phyloP scores from a whole-genome alignment of 1,284 basidiomycete species.

The Wallemia hederae region DNA sequence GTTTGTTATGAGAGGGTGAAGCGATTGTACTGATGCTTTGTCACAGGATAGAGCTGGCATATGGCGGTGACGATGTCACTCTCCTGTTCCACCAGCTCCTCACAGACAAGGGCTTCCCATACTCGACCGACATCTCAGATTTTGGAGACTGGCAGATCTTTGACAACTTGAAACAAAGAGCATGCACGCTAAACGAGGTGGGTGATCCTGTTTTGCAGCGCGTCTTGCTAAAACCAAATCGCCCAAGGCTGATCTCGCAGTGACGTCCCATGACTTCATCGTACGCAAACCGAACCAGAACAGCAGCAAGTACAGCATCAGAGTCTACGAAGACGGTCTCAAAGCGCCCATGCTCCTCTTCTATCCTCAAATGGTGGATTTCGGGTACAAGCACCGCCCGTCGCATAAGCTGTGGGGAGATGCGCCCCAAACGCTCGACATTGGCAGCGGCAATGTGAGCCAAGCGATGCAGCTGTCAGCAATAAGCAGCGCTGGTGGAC shows the following conservation, averaged over 20 bases:
- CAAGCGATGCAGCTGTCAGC: neutral
- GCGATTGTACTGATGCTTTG: neutral
- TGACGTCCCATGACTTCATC: constrained; percentile 66
- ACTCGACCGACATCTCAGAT: constrained; percentile 42
- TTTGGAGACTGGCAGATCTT: constrained; percentile 64
- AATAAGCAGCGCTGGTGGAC: too few species aligned
- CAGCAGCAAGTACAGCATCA: constrained; percentile 63
- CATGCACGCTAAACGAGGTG: constrained; percentile 64
- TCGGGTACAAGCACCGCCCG: neutral
- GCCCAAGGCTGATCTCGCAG: constrained; percentile 44
- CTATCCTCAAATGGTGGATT: neutral
- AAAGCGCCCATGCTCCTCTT: constrained; percentile 57
- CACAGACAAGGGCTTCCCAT: constrained; percentile 58
- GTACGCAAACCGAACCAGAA: constrained; percentile 43
- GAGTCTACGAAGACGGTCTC: constrained; percentile 86
- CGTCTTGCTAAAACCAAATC: neutral
- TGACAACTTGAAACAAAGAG: constrained; percentile 53
- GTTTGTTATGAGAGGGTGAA: constrained; percentile 3
- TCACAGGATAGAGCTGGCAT: constrained; percentile 44
- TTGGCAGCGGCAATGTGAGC: neutral
- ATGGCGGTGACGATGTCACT: constrained; percentile 83
- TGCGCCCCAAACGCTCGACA: neutral
- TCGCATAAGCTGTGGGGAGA: neutral
- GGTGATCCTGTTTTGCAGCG: constrained; percentile 6
- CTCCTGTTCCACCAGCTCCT: constrained; percentile 58